phyloP scores from a whole-genome alignment of 495 filamentous ascomycete genomes.

The Neurospora sp. region DNA sequence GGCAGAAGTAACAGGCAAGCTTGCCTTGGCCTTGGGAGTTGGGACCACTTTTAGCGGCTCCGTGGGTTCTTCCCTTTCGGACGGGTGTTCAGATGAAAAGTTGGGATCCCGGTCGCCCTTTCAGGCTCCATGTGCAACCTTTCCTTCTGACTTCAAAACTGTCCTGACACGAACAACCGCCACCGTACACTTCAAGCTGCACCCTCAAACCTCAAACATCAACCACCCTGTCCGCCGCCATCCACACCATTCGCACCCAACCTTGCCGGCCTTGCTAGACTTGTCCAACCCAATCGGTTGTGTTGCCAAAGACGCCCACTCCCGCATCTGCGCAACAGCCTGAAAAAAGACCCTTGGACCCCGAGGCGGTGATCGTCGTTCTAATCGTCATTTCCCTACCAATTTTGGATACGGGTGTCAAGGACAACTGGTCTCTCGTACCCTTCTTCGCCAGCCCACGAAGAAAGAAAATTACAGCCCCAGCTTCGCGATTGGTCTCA shows the following conservation, averaged over 20 bases:
- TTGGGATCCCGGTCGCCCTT: not conserved
- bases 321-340: not conserved
- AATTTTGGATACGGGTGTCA: constrained; percentile 8
- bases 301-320: not conserved
- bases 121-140: not conserved
- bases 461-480: constrained; percentile 6
- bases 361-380: constrained; percentile 14
- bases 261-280: not conserved
- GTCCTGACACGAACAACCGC: not conserved
- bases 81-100: not conserved
- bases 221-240: not conserved
- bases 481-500: constrained; percentile 13
- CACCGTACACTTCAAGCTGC: not conserved
- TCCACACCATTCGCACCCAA: not conserved
- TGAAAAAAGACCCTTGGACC: constrained; percentile 1
- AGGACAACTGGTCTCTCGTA: constrained; percentile 12
- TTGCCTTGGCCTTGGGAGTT: not conserved
- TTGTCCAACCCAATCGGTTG: not conserved
- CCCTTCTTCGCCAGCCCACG: constrained; percentile 6
- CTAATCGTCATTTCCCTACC: constrained; percentile 8
- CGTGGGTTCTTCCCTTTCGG: not conserved
- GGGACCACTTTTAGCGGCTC: not conserved
- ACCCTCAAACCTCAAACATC: not conserved
- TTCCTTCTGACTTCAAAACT: not conserved
- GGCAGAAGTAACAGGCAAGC: not conserved